These are phyloP conservation scores for Hypocreales sp. DNA, from an alignment of 2,329 filamentous ascomycete genomes.

Conservation along the genomic window DNA sequence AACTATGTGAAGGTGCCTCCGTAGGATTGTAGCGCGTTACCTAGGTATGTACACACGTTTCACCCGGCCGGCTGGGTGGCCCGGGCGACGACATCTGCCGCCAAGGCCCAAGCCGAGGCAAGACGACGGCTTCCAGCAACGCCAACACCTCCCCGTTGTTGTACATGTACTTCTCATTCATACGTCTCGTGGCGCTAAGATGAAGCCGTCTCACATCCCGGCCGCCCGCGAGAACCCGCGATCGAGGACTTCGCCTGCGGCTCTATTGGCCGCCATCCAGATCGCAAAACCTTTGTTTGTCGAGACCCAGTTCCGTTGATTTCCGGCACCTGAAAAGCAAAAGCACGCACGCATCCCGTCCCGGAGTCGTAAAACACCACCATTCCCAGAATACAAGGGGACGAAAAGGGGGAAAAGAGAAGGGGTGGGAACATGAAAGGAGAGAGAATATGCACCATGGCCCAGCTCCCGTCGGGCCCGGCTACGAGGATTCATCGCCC, in stretches of 20 bases:
- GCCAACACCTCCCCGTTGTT: too few relatives aligned
- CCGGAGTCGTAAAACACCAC: constrained; percentile 27
- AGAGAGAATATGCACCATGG: too few relatives aligned
- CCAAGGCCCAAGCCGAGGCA: too few relatives aligned
- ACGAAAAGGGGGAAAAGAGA: constrained; percentile 8
- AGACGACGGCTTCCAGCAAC: too few relatives aligned
- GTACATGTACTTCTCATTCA: constrained; percentile 15
- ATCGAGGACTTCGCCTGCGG: constrained; percentile 8
- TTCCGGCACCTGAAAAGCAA: constrained; percentile 19
- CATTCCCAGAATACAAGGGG: constrained; percentile 20
- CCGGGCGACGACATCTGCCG: too few relatives aligned
- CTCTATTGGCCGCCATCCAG: constrained; percentile 12
- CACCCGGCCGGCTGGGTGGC: too few relatives aligned
- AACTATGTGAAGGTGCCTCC: too few relatives aligned
- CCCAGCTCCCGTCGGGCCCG: too few relatives aligned
- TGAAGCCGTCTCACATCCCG: constrained; percentile 10
- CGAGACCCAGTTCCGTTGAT: constrained; percentile 17
- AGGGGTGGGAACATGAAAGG: too few relatives aligned
- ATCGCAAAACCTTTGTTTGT: constrained; percentile 16
- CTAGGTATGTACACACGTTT: too few relatives aligned
- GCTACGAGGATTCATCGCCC: constrained; percentile 36
- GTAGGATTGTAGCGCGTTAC: too few relatives aligned
- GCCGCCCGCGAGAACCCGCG: constrained; percentile 8
- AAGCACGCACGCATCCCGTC: constrained; percentile 21
- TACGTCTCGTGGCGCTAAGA: constrained; percentile 9